Percentiles rank a stretch among this genome's conserved stretches.
Conservation (phyloP, 495 filamentous ascomycete species). For the Pyronema domesticum region DNA sequence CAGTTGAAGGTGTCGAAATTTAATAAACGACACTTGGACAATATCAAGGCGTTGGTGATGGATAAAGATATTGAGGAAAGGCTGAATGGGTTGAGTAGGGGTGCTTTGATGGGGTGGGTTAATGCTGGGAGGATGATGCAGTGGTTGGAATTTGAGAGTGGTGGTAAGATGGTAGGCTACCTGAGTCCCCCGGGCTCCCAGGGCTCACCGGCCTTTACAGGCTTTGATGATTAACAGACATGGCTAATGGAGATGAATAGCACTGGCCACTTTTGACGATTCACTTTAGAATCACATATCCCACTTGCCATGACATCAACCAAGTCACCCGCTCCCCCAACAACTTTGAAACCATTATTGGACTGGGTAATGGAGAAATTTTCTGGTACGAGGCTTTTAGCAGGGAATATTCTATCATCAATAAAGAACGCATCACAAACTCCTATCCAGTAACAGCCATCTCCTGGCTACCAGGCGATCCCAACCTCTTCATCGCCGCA, state of each 20-base stretch:
- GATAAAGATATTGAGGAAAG: too few relatives aligned
- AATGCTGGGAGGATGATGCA: too few relatives aligned
- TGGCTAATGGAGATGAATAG: constrained; percentile 21
- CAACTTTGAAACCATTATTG: constrained; percentile 89
- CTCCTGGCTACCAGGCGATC: constrained; percentile 80
- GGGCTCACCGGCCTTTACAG: too few relatives aligned
- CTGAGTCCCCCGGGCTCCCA: too few relatives aligned
- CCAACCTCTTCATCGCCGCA: constrained; percentile 79
- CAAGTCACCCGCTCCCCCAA: constrained; percentile 53
- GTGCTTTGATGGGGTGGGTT: too few relatives aligned
- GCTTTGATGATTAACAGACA: too few relatives aligned
- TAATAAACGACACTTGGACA: too few relatives aligned
- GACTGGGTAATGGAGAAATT: constrained; percentile 87
- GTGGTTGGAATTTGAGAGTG: too few relatives aligned
- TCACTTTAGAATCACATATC: constrained; percentile 85
- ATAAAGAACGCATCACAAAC: constrained; percentile 71
- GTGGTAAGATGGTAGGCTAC: too few relatives aligned
- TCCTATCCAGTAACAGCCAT: constrained; percentile 68
- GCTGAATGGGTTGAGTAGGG: too few relatives aligned
- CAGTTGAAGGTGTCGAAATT: too few relatives aligned
- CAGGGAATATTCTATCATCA: constrained; percentile 84
- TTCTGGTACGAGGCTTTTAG: constrained; percentile 98
- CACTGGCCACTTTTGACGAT: constrained; percentile 85
- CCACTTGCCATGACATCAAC: constrained; percentile 89
- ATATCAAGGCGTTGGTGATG: too few relatives aligned